Evolutionary conservation across 129 eudicot species (phyloP).

Genomic region (Scalesia atractyloides): DNA sequence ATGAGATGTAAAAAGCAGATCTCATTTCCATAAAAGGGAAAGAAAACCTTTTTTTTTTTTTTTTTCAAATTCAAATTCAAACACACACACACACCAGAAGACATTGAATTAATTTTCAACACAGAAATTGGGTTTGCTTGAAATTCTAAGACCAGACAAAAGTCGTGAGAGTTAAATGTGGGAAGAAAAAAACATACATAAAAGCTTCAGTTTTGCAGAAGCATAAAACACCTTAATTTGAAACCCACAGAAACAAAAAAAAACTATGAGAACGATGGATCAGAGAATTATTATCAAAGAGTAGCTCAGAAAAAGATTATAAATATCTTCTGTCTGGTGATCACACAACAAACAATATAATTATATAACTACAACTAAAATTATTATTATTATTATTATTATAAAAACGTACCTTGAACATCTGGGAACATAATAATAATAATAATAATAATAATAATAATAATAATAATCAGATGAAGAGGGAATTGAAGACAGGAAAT

Average conservation of each 20-base stretch:
- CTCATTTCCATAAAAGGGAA: constrained; percentile 65
- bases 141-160: constrained; percentile 41
- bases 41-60: constrained; percentile 53
- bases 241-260: constrained; percentile 16
- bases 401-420: constrained; percentile 49
- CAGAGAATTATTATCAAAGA: neutral
- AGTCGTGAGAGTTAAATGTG: constrained; percentile 39
- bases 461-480: constrained; percentile 15
- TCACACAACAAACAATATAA: neutral
- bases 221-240: constrained; percentile 21
- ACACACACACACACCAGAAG: neutral
- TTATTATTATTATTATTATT: neutral
- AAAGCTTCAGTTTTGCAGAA: constrained; percentile 40
- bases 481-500: constrained; percentile 27
- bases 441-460: too few species aligned
- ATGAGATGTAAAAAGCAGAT: constrained; percentile 70
- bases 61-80: constrained; percentile 18
- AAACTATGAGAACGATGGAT: neutral
- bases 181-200: neutral
- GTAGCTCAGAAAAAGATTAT: constrained; percentile 10
- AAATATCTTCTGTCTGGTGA: neutral
- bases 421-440: constrained; percentile 40
- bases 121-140: constrained; percentile 36
- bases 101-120: neutral
- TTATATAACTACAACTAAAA: neutral